Evolutionary conservation across 83 land plant genomes (phyloP).

Genomic region (Thuja plicata): DNA sequence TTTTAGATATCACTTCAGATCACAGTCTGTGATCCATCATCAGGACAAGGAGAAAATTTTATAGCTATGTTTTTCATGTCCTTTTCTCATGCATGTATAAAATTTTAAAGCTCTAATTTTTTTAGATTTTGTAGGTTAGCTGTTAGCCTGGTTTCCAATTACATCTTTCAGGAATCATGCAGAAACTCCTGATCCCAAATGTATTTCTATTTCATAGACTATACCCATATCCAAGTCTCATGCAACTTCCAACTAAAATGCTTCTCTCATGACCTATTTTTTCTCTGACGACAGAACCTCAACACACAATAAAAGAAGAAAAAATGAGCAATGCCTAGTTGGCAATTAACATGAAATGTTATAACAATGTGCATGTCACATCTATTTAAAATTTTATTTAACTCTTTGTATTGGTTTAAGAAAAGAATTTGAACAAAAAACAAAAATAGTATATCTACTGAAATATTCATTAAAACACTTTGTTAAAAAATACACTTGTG

Average conservation of each 20-base stretch:
- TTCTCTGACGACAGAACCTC: neutral
- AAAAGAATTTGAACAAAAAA: neutral
- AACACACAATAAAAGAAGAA: neutral
- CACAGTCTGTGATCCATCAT: too few relatives aligned
- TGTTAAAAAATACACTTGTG: neutral
- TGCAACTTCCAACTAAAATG: conserved; percentile 7
- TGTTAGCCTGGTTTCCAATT: too few relatives aligned
- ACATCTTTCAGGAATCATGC: neutral
- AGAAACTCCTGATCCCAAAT: neutral
- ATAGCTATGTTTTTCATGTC: too few relatives aligned
- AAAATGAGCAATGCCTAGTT: neutral
- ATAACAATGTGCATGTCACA: neutral
- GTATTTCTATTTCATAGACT: neutral
- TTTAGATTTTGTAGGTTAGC: too few relatives aligned
- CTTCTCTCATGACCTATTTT: neutral
- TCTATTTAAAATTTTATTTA: neutral
- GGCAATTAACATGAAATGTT: neutral
- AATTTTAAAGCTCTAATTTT: too few relatives aligned
- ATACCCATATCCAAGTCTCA: neutral
- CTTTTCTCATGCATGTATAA: too few relatives aligned
- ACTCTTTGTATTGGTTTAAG: too few relatives aligned
- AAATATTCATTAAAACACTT: neutral
- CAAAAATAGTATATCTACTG: neutral
- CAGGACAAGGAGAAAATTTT: too few relatives aligned
- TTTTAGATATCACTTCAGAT: too few relatives aligned